phyloP scores from a whole-genome alignment of 2,329 filamentous ascomycete genomes.

The Aspergillus japonicus region DNA sequence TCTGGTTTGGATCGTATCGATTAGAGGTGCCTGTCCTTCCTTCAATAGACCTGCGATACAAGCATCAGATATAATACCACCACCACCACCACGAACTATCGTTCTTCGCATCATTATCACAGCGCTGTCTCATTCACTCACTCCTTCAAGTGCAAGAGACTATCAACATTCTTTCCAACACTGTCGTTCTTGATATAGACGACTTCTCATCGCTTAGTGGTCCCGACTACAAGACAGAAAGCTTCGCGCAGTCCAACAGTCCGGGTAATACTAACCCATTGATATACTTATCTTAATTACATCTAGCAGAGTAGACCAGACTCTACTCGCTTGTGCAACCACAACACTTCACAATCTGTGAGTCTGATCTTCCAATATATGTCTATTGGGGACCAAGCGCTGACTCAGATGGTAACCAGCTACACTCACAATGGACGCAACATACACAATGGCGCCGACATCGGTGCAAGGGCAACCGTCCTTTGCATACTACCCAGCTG shows the following conservation, averaged over 20 bases:
- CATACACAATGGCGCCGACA: constrained; percentile 53
- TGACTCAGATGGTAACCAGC: constrained; percentile 8
- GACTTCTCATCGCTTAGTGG: neutral
- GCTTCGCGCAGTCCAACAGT: neutral
- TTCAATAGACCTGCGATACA: constrained; percentile 19
- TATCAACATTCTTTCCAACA: constrained; percentile 13
- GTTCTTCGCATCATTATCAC: neutral
- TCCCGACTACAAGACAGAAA: neutral
- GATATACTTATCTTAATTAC: constrained; percentile 18
- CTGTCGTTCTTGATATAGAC: neutral
- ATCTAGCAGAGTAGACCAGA: constrained; percentile 11
- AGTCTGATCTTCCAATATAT: neutral
- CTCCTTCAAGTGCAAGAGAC: constrained; percentile 8
- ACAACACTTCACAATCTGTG: constrained; percentile 9
- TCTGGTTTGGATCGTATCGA: constrained; percentile 24
- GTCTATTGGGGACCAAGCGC: neutral
- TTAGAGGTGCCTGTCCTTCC: constrained; percentile 38
- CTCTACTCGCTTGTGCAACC: constrained; percentile 9
- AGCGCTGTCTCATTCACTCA: constrained; percentile 8
- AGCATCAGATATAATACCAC: constrained; percentile 27
- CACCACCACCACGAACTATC: neutral
- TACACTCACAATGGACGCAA: constrained; percentile 60
- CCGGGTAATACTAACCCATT: constrained; percentile 8
- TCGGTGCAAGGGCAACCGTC: constrained; percentile 67
- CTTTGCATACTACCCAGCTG: constrained; percentile 85